These are phyloP conservation scores for Cymbidium sinense DNA, from an alignment of 106 monocot species.

Conservation along the genomic window DNA sequence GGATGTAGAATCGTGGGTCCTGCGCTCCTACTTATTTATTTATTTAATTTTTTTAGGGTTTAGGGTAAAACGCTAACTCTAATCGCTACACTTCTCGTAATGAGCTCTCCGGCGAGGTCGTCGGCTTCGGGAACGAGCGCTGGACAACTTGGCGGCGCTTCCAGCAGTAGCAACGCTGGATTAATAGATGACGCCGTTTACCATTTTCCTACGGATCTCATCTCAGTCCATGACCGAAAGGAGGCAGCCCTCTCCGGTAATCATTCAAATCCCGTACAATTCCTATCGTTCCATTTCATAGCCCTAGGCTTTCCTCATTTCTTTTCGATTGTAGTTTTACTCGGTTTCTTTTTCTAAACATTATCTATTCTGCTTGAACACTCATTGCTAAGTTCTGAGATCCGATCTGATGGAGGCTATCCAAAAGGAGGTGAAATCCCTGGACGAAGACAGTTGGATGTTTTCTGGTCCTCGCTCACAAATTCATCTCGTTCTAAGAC, in stretches of 20 bases:
- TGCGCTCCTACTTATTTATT: too few relatives aligned
- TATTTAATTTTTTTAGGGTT: too few relatives aligned
- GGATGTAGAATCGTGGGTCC: too few relatives aligned
- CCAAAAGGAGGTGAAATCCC: slow-evolving; percentile 72
- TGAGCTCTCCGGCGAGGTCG: slow-evolving; percentile 94
- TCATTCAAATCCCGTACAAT: not conserved
- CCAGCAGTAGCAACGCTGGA: slow-evolving; percentile 26
- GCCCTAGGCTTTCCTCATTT: not conserved
- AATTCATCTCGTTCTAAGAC: slow-evolving; percentile 65
- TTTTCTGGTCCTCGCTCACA: slow-evolving; percentile 77
- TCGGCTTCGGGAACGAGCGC: slow-evolving; percentile 67
- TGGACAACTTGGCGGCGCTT: slow-evolving; percentile 38
- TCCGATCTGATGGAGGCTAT: slow-evolving; percentile 66
- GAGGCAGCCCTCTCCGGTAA: slow-evolving; percentile 75
- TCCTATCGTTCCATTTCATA: not conserved
- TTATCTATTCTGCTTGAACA: not conserved
- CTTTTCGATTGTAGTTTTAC: not conserved
- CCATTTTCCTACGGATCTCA: slow-evolving; percentile 51
- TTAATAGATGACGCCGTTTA: slow-evolving; percentile 36
- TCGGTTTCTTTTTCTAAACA: not conserved
- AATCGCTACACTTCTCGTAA: too few relatives aligned
- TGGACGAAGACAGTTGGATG: slow-evolving; percentile 89
- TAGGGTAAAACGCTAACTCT: too few relatives aligned
- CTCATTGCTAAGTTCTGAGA: slow-evolving; percentile 48
- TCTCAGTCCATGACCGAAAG: slow-evolving; percentile 63